Conservation (phyloP, 345 rosid species). For the Camelina hispida region DNA sequence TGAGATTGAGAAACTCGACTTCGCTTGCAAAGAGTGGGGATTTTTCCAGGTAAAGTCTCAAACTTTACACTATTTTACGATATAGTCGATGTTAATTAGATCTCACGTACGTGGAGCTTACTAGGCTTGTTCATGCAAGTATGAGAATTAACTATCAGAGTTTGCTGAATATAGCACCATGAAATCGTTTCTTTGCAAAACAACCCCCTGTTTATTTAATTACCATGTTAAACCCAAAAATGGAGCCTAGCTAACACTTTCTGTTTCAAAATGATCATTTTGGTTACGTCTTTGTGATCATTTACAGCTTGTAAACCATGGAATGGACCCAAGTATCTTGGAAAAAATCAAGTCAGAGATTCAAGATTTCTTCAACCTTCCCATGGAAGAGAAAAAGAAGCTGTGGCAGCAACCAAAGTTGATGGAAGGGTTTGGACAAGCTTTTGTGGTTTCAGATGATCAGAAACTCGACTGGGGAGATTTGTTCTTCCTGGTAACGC, state of each 20-base stretch:
- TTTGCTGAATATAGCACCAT: background rate
- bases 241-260: background rate
- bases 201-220: background rate
- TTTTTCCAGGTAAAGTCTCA: conserved; percentile 59
- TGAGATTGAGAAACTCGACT: conserved; percentile 49
- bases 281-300: background rate
- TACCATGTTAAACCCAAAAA: background rate
- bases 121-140: background rate
- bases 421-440: conserved; percentile 47
- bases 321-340: conserved; percentile 28
- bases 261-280: background rate
- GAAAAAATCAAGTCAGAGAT: conserved; percentile 41
- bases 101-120: background rate
- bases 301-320: conserved; percentile 47
- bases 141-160: background rate
- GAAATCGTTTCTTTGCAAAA: background rate
- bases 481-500: conserved; percentile 33
- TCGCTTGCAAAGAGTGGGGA: conserved; percentile 64
- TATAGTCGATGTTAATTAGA: background rate
- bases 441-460: conserved; percentile 43
- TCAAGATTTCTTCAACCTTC: conserved; percentile 43
- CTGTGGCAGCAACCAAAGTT: conserved; percentile 36
- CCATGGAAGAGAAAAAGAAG: conserved; percentile 47
- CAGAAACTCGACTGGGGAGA: conserved; percentile 52
- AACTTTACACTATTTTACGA: background rate